These are phyloP conservation scores for Hymenoscyphus linearis DNA, from an alignment of 2,329 filamentous ascomycete species.

Conservation along the genomic window DNA sequence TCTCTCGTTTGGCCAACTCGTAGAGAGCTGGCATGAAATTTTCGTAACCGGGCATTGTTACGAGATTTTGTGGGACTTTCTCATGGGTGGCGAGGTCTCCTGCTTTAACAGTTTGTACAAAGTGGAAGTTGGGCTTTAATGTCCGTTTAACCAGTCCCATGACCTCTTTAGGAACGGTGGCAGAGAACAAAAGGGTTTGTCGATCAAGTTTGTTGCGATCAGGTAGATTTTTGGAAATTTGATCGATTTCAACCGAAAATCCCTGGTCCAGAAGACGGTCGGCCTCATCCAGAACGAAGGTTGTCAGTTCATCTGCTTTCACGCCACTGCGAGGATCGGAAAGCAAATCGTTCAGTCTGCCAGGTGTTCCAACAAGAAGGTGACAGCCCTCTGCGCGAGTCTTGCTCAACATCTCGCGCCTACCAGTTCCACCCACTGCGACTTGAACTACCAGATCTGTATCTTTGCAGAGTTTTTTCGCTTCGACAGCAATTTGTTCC, in stretches of 20 bases:
- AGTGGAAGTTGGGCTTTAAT: slow-evolving; percentile 80
- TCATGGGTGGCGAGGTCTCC: slow-evolving; percentile 84
- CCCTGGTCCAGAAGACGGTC: slow-evolving; percentile 98
- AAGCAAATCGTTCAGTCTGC: slow-evolving; percentile 73
- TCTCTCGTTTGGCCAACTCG: slow-evolving; percentile 37
- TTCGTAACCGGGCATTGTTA: slow-evolving; percentile 61
- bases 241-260: slow-evolving; percentile 60
- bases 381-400: slow-evolving; percentile 69
- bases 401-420: slow-evolving; percentile 39
- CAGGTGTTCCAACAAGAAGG: slow-evolving; percentile 84
- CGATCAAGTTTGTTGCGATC: slow-evolving; percentile 57
- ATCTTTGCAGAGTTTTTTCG: slow-evolving; percentile 38
- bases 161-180: slow-evolving; percentile 82
- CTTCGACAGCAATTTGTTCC: slow-evolving; percentile 76
- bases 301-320: slow-evolving; percentile 60
- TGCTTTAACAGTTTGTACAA: slow-evolving; percentile 76
- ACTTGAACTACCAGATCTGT: slow-evolving; percentile 52
- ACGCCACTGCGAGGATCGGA: slow-evolving; percentile 47
- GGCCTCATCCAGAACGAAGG: slow-evolving; percentile 92
- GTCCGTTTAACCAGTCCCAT: slow-evolving; percentile 67
- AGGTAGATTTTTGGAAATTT: slow-evolving; percentile 61
- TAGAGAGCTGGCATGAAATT: slow-evolving; percentile 73
- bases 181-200: slow-evolving; percentile 93
- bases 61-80: slow-evolving; percentile 73
- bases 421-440: slow-evolving; percentile 86